Percentiles rank a stretch among this genome's conserved stretches.
Evolutionary conservation across 108 stramenopile species (phyloP).

Genomic region (Stephanodiscus triporus): DNA sequence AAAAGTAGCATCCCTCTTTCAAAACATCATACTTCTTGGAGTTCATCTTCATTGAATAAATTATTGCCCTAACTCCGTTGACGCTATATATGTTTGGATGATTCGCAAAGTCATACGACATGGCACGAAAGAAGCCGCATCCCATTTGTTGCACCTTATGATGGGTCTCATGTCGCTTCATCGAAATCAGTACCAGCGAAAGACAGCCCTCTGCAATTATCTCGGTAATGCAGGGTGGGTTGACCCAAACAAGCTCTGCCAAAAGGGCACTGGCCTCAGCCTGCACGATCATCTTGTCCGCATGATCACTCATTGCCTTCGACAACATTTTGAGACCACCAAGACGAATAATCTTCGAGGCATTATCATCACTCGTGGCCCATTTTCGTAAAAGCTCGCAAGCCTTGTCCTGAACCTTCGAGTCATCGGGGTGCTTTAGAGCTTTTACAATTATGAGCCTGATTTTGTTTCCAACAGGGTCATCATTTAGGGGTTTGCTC

Average conservation of each 20-base stretch:
- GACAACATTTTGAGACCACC: slow-evolving; percentile 32
- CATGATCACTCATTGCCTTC: slow-evolving; percentile 33
- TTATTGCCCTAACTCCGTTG: slow-evolving; percentile 35
- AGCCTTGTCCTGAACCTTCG: slow-evolving; percentile 35
- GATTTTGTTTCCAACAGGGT: slow-evolving; percentile 24
- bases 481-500: slow-evolving; percentile 17
- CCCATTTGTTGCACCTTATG: slow-evolving; percentile 32
- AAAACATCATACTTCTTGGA: slow-evolving; percentile 21
- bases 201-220: slow-evolving; percentile 32
- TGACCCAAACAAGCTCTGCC: slow-evolving; percentile 19
- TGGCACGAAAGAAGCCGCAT: slow-evolving; percentile 38
- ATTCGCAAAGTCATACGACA: slow-evolving; percentile 44
- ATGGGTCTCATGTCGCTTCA: slow-evolving; percentile 21
- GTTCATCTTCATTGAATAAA: slow-evolving; percentile 35
- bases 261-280: slow-evolving; percentile 32
- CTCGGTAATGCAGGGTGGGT: slow-evolving; percentile 11
- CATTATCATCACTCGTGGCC: slow-evolving; percentile 13
- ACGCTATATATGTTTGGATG: slow-evolving; percentile 26
- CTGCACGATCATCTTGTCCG: slow-evolving; percentile 10
- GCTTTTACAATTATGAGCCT: slow-evolving; percentile 23
- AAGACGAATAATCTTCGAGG: slow-evolving; percentile 25
- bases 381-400: slow-evolving; percentile 23
- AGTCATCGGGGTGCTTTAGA: slow-evolving; percentile 13
- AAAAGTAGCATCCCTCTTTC: slow-evolving; percentile 29
- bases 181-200: slow-evolving; percentile 21